Evolutionary conservation across 2,329 filamentous ascomycete genomes (phyloP), one percentile per base, ranked within the genome.

Genomic region (Pestalotiopsis sp.): DNA sequence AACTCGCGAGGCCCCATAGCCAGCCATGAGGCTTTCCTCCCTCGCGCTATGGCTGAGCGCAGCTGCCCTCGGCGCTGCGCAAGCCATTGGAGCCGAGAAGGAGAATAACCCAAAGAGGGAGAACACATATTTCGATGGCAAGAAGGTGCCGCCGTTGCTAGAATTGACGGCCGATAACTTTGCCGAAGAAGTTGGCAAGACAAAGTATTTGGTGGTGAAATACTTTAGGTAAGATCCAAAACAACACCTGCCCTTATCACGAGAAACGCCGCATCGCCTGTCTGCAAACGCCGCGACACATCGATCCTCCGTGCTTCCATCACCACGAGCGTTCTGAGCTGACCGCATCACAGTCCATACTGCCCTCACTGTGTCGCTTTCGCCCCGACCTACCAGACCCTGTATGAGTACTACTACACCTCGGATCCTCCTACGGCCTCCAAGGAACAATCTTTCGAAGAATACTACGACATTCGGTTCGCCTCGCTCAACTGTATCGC

Each of bases 341-440:
- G 31, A 69, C 61, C 63, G 79, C 75, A 76, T 74, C 84, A 7
- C 69, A 90, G 88, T 74, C 88, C 88, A 12, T 89, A 84, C 72
- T 90, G 88, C 80, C 86, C 86, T 61, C 94, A 97, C 80, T 98
- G 95, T 83, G 87, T 87, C 78, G 84, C 87, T 64, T 93, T 94
- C 76, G 94, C 93, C 66, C 96, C 96, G 7, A 91, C 89, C 65
- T 98, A 90, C 85, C 94, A 98, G 81, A 98, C 95, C 4, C 81
- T 95, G 14, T 97, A 98, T 85, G 96, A 99, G 83, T 98, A 91
- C 81, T 99, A 98, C 84, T 84, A 94, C 83, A 98, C 95, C 49
- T 96, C 94, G 49, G 91, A 94, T 75, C 91, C 92, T 17, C 83
- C 91, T 78, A 74, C 84, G 82, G 75, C 84, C 80, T 73, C 87